Percentiles rank a stretch among this genome's conserved stretches.
Evolutionary conservation across 2,329 filamentous ascomycete genomes (phyloP).

Genomic region (Colletotrichum viniferum): DNA sequence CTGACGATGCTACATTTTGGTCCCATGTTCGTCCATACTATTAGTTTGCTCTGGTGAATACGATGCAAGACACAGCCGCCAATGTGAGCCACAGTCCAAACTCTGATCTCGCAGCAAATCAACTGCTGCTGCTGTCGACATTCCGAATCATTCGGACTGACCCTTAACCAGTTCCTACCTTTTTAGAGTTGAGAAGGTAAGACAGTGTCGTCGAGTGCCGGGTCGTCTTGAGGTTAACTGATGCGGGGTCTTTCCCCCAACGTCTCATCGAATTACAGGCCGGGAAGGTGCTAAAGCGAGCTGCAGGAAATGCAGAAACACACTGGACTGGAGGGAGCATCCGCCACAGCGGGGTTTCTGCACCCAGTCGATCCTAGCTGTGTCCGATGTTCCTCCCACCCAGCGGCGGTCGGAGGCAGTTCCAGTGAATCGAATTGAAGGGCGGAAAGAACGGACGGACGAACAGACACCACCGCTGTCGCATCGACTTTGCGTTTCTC

Average conservation of each 20-base stretch:
- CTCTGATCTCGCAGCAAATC: background rate
- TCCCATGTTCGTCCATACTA: background rate
- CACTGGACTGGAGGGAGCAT: background rate
- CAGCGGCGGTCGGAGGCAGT: background rate
- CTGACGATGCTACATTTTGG: background rate
- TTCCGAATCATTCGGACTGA: background rate
- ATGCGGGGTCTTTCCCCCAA: background rate
- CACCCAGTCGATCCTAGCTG: background rate
- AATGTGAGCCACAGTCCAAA: background rate
- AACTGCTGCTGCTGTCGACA: background rate
- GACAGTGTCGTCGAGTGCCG: background rate
- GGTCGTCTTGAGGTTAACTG: constrained; percentile 1
- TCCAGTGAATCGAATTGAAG: background rate
- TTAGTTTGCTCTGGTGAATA: background rate
- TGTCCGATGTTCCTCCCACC: background rate
- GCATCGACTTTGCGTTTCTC: background rate
- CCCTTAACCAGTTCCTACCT: background rate
- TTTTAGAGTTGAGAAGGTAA: background rate
- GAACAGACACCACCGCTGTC: background rate
- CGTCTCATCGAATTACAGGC: background rate
- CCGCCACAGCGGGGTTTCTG: constrained; percentile 18
- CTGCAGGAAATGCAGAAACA: background rate
- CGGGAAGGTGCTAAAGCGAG: background rate
- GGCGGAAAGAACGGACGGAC: background rate
- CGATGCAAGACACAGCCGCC: background rate